These are phyloP conservation scores for Eimeria necatrix DNA, from an alignment of 169 alveolate species.

Conservation along the genomic window DNA sequence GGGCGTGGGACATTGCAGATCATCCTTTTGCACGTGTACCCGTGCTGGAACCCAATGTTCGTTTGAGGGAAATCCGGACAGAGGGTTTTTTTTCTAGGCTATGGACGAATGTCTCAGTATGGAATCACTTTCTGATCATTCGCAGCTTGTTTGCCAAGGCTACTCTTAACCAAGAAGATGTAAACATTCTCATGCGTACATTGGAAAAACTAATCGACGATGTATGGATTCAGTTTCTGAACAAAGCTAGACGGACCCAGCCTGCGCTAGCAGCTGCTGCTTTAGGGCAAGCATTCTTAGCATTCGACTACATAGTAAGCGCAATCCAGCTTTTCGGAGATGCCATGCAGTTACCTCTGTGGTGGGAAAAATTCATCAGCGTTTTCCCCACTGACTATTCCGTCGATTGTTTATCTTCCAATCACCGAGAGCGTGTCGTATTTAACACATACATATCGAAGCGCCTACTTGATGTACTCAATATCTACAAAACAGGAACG, in stretches of 20 bases:
- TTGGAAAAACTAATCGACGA: neutral
- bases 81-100: too few relatives aligned
- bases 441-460: neutral
- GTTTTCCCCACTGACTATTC: neutral
- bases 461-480: slow-evolving; percentile 8
- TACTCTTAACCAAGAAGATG: slow-evolving; percentile 3
- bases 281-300: neutral
- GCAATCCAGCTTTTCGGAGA: neutral
- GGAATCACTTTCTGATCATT: too few relatives aligned
- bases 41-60: too few relatives aligned
- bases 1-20: too few relatives aligned
- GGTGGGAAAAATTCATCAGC: neutral
- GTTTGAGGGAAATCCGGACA: too few relatives aligned
- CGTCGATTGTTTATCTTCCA: neutral
- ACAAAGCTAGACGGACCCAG: neutral
- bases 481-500: neutral
- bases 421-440: too few relatives aligned
- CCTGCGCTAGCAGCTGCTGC: neutral
- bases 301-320: neutral
- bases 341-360: neutral
- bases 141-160: neutral
- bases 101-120: too few relatives aligned
- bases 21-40: too few relatives aligned
- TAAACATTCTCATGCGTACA: neutral
- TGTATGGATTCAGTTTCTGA: neutral